Evolutionary conservation across 2,329 filamentous ascomycete genomes (phyloP).

Genomic region (Aspergillus pseudoglaucus): DNA sequence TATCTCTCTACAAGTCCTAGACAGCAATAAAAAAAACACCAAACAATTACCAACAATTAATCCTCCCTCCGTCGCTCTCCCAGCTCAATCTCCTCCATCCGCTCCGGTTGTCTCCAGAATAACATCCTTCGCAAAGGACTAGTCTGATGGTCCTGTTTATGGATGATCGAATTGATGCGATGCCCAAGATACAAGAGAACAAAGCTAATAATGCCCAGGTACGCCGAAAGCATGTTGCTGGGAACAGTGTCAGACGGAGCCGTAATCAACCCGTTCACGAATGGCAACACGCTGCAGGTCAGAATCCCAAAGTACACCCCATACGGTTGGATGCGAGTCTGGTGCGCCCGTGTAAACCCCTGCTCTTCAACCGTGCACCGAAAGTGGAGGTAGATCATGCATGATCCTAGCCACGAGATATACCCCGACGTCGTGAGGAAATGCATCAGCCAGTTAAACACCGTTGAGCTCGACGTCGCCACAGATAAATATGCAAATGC

Average conservation of each 20-base stretch:
- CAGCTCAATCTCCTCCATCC: not conserved
- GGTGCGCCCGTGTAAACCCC: slow-evolving; percentile 43
- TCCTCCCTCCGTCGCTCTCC: no score
- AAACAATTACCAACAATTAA: no score
- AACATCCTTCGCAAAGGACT: not conserved
- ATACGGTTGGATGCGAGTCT: slow-evolving; percentile 54
- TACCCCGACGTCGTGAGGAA: slow-evolving; percentile 62
- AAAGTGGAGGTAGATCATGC: slow-evolving; percentile 52
- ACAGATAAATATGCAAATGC: slow-evolving; percentile 62
- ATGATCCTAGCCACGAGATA: slow-evolving; percentile 62
- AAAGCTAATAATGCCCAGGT: slow-evolving; percentile 58
- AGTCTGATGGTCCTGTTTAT: not conserved
- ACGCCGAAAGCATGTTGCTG: slow-evolving; percentile 56
- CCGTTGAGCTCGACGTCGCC: slow-evolving; percentile 49
- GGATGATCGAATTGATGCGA: slow-evolving; percentile 16
- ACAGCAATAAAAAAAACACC: no score
- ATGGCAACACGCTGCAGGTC: slow-evolving; percentile 49
- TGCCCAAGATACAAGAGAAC: slow-evolving; percentile 49
- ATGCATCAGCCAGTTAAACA: slow-evolving; percentile 66
- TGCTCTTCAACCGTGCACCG: slow-evolving; percentile 40
- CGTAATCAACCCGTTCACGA: slow-evolving; percentile 66
- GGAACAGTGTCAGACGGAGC: slow-evolving; percentile 57
- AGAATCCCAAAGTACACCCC: slow-evolving; percentile 57
- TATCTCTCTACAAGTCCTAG: no score
- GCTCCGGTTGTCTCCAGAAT: not conserved